Conservation (phyloP, 2,329 filamentous ascomycete genomes). For the Paecilomyces variotii region DNA sequence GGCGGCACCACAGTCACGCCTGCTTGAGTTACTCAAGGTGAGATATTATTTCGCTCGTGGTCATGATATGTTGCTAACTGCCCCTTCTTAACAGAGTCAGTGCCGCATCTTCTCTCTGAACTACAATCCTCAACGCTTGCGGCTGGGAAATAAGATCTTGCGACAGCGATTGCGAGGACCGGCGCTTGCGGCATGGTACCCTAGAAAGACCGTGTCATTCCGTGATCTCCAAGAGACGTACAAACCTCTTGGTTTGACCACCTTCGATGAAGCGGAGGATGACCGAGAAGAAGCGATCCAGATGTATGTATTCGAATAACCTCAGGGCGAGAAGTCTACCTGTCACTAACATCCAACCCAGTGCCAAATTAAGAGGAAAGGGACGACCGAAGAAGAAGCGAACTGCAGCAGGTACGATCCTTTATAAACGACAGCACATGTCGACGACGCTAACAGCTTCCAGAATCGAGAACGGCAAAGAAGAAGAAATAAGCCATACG, state of each 20-base stretch:
- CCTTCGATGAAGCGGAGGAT: slow-evolving; percentile 69
- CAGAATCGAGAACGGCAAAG: slow-evolving; percentile 19
- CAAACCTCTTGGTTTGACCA: slow-evolving; percentile 53
- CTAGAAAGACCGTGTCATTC: slow-evolving; percentile 62
- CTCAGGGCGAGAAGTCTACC: not conserved
- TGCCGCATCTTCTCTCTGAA: slow-evolving; percentile 86
- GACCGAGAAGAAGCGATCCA: slow-evolving; percentile 60
- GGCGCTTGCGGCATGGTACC: slow-evolving; percentile 79
- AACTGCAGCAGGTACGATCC: slow-evolving; percentile 37
- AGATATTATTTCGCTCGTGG: not conserved
- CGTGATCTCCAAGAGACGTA: slow-evolving; percentile 66
- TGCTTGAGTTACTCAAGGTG: slow-evolving; percentile 72
- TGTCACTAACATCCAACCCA: slow-evolving; percentile 32
- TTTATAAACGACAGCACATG: not conserved
- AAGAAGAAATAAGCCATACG: slow-evolving; percentile 17
- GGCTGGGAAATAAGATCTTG: slow-evolving; percentile 85
- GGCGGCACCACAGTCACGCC: slow-evolving; percentile 45
- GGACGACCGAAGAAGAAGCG: slow-evolving; percentile 84
- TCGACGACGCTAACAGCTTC: not conserved
- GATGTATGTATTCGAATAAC: slow-evolving; percentile 43
- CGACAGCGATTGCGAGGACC: slow-evolving; percentile 84
- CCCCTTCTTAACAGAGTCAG: slow-evolving; percentile 57
- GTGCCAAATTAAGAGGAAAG: slow-evolving; percentile 74
- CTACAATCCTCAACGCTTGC: slow-evolving; percentile 75
- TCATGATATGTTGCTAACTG: not conserved